These are phyloP conservation scores for Ganoderma lingzhi DNA, from an alignment of 1,284 basidiomycete genomes.

Conservation along the genomic window DNA sequence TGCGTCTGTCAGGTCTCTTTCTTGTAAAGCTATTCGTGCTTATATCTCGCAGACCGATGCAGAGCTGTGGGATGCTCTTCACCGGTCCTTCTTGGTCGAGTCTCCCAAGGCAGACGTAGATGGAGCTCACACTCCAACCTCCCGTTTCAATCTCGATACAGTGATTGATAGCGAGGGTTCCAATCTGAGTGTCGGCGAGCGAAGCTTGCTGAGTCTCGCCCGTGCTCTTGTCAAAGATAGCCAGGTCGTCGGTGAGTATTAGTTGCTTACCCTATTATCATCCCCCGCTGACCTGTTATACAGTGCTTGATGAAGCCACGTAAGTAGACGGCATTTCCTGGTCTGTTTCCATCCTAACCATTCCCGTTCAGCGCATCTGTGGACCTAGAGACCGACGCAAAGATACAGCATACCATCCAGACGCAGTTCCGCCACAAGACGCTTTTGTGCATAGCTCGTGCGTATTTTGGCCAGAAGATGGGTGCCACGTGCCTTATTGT, in stretches of 20 bases:
- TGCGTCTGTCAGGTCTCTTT: constrained; percentile 18
- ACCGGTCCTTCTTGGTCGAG: constrained; percentile 80
- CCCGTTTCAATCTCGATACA: constrained; percentile 74
- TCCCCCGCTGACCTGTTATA: neutral
- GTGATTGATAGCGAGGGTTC: constrained; percentile 86
- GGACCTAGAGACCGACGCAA: constrained; percentile 66
- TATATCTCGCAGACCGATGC: constrained; percentile 63
- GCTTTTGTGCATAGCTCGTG: constrained; percentile 43
- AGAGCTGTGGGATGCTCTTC: constrained; percentile 84
- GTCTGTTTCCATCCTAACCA: neutral
- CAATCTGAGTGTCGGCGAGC: constrained; percentile 80
- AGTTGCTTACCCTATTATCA: neutral
- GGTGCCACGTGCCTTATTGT: neutral
- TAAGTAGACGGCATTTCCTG: constrained; percentile 23
- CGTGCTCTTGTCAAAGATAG: constrained; percentile 44
- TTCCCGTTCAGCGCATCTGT: constrained; percentile 46
- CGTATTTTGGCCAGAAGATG: constrained; percentile 15
- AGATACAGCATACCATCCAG: constrained; percentile 68
- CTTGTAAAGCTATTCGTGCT: constrained; percentile 4
- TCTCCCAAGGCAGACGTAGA: constrained; percentile 33
- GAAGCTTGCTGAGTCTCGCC: constrained; percentile 42
- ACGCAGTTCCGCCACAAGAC: constrained; percentile 48
- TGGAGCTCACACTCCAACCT: constrained; percentile 38
- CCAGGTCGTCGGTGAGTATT: constrained; percentile 47
- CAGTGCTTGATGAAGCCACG: constrained; percentile 45